Evolutionary conservation across 129 eudicot species (phyloP).

Genomic region (Chrysanthemum lavandulifolium): DNA sequence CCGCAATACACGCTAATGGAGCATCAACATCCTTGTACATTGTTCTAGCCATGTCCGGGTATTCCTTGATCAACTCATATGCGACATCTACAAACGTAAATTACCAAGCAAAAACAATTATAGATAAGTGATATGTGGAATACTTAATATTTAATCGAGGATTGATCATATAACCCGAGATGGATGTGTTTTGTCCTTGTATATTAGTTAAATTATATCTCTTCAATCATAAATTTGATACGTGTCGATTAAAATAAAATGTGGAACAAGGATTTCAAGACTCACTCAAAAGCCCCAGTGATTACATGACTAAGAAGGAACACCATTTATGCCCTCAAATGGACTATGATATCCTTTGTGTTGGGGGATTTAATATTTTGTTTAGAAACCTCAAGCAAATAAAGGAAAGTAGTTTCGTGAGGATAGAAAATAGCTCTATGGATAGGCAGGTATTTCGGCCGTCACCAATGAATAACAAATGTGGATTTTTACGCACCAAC

Average conservation of each 20-base stretch:
- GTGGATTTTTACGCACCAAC: conserved; percentile 29
- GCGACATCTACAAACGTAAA: neutral
- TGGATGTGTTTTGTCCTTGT: too few relatives aligned
- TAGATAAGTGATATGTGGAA: neutral
- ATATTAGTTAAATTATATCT: too few relatives aligned
- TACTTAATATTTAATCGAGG: neutral
- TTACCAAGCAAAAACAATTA: too few relatives aligned
- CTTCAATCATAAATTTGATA: too few relatives aligned
- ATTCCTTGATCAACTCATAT: neutral
- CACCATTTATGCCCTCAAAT: neutral
- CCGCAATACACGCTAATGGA: neutral
- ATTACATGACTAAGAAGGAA: neutral
- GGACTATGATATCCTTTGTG: neutral
- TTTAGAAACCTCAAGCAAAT: conserved; percentile 6
- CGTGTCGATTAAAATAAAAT: too few relatives aligned
- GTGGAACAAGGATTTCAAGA: neutral
- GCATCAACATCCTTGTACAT: neutral
- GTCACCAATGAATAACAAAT: conserved; percentile 14
- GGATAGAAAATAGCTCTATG: conserved; percentile 18
- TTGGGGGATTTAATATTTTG: neutral
- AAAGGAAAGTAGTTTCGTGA: conserved; percentile 13
- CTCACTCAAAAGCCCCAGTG: neutral
- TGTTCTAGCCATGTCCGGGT: neutral
- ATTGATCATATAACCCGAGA: too few relatives aligned
- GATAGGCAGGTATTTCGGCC: neutral